Base-by-base conservation (phyloP, 192 early-diverging fungal genomes). In the Geranomyces variabilis region DNA sequence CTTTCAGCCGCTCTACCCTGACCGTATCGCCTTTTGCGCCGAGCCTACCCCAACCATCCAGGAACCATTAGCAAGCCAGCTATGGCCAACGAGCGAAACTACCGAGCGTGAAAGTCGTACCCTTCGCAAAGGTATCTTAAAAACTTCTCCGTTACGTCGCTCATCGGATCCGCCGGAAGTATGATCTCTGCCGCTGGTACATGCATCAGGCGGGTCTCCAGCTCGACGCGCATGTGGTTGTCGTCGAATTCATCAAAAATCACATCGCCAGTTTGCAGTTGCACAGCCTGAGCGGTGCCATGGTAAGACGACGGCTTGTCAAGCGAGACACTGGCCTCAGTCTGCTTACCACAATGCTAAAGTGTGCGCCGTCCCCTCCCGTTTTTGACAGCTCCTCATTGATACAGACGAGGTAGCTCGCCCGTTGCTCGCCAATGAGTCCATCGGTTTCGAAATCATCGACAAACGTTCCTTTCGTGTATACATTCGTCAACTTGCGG, bases 241-340 rank as follows among this genome's bases (percentile, higher is more conserved):
- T 93, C 92, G 43, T 82, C 69, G 71, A 90, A 93, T 33, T 78
- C 74, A 63, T 93, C 92, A 67, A 88, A 92, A 1, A 93, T 71
- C 30, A 93, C 78, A 53, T 89, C 87, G 0, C 90, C 92, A 0
- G 92, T 90, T 1, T 85, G 70, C 0, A 88, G 76, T 29, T 90
- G 84, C 7, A 93, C 82, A 0, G 89, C 89, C 45, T 91, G 71
- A 10, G 83, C 19, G 24, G 3, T 41, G 36, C 36, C n/a, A n/a
- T n/a, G n/a, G n/a, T n/a, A n/a, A n/a, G n/a, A n/a, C n/a, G n/a
- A n/a, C n/a, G n/a, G n/a, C n/a, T n/a, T n/a, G 30, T 12, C 13
- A 67, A 26, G 17, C 29, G 26, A 67, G 21, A 21, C 59, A 71
- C 0, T 51, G 1, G 57, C 0, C 36, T 41, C 36, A 7, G 5